Conservation (phyloP, 2,329 filamentous ascomycete genomes). For the Epichloe scottii region DNA sequence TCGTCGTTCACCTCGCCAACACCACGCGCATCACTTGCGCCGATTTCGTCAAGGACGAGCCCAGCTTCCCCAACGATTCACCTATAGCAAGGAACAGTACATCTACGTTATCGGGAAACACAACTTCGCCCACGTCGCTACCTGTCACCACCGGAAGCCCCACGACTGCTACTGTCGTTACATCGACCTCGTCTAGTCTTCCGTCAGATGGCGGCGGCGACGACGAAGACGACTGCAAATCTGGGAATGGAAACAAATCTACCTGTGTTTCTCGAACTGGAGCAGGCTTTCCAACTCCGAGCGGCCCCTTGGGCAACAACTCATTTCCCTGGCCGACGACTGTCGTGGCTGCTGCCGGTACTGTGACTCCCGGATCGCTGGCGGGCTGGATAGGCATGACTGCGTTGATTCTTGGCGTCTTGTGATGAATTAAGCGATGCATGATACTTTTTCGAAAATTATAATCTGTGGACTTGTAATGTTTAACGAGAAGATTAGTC, state of each 20-base stretch:
- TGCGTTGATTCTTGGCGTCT: not conserved
- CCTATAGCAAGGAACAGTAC: not conserved
- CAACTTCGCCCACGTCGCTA: not conserved
- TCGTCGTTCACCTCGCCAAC: constrained; percentile 53
- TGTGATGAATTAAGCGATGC: not conserved
- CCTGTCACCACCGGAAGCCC: not conserved
- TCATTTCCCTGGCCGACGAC: not conserved
- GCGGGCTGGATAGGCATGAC: not conserved
- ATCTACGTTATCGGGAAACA: not conserved
- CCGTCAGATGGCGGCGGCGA: not conserved
- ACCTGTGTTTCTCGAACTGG: not conserved
- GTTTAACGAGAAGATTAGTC: not conserved
- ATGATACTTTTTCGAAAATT: not conserved
- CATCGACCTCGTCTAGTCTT: not conserved
- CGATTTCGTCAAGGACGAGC: constrained; percentile 33
- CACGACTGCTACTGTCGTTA: not conserved
- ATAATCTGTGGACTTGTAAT: not conserved
- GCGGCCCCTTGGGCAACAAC: not conserved
- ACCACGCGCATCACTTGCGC: constrained; percentile 52
- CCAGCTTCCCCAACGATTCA: not conserved
- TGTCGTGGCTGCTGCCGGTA: not conserved
- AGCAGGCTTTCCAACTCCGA: not conserved
- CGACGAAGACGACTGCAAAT: not conserved
- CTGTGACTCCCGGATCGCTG: not conserved
- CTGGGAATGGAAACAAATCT: not conserved